phyloP scores from a whole-genome alignment of 495 filamentous ascomycete species.

The Trichoderma orchidacearum region DNA sequence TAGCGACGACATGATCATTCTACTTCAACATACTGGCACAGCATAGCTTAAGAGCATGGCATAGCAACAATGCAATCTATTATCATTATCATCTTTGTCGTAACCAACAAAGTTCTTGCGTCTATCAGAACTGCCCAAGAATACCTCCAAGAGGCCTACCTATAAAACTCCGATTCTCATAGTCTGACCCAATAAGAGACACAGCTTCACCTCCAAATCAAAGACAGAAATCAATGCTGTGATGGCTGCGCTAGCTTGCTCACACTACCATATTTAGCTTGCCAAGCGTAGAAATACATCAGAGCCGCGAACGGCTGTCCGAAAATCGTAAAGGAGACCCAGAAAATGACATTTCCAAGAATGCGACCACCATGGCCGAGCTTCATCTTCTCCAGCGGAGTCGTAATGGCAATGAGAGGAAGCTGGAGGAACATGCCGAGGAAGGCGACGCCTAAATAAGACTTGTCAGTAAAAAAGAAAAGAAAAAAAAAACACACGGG shows the following conservation, averaged over 20 bases:
- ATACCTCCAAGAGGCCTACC: no score
- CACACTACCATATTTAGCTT: slow-evolving; percentile 84
- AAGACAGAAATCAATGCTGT: not conserved
- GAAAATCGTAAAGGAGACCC: slow-evolving; percentile 85
- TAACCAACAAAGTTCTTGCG: no score
- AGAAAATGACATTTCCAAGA: slow-evolving; percentile 86
- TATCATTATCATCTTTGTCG: no score
- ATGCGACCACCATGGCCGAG: slow-evolving; percentile 53
- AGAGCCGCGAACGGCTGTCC: slow-evolving; percentile 86
- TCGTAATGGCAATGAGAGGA: slow-evolving; percentile 71
- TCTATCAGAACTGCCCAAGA: no score
- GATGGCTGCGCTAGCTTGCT: slow-evolving; percentile 9
- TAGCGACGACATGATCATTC: not conserved
- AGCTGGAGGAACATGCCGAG: slow-evolving; percentile 87
- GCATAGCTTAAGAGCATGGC: no score
- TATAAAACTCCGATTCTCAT: no score
- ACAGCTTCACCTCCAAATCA: no score
- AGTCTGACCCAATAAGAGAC: no score
- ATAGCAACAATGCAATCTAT: no score
- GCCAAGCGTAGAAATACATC: slow-evolving; percentile 96
- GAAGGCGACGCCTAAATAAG: slow-evolving; percentile 63
- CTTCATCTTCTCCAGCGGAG: slow-evolving; percentile 63
- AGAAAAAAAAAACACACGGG: not conserved
- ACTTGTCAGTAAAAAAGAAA: slow-evolving; percentile 4
- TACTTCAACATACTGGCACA: not conserved